Evolutionary conservation across 495 filamentous ascomycete species (phyloP), one percentile per base, ranked within the genome.

Genomic region (Neurospora sp.): DNA sequence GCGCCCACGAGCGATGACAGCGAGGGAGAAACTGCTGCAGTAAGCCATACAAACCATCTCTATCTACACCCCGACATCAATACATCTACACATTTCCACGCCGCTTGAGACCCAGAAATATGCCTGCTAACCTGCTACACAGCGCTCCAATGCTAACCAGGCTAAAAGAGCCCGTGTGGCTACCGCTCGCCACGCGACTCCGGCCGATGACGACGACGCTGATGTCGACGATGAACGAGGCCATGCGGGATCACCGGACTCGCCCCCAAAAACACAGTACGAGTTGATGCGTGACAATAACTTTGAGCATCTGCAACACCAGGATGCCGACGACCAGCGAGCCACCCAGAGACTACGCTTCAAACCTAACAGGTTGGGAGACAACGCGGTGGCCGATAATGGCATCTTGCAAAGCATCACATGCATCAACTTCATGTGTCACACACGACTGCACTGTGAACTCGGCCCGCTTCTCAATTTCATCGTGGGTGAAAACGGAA

Each of bases 381-480:
- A 91, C 10, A 97, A 96, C 76, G 83, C 87, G 4, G 86, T 93
- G 10, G 91, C 93, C 5, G 92, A 97, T n/a, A 90, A 91, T 79
- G 92, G 91, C 8, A 92, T 97, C 69, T 89, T 97, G 40, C 90
- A 96, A 81, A 88, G 89, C 71, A 90, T 98, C 41, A 91, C 88
- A 70, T 96, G 93, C 80, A 89, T 90, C 73, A 98, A 97, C 78
- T 97, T 97, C 80, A 97, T 98, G 96, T 98, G 95, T 78, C 96
- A 99, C 78, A 83, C 86, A 20, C 90, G 89, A 73, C 89, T 98
- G 18, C 86, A 90, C 71, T 91, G 97, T 69, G 88, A 91, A 46
- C 85, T 99, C 20, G 95, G 96, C 0, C 95, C 96, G 0, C 86
- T 97, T 6, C 96, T 98, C 76, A 99, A 98, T 80, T 99, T 98